A percentile compares a stretch with the other conserved stretches of the same genome.
These are phyloP conservation scores for Myrica gale DNA, from an alignment of 306 rosid species.

Conservation along the genomic window DNA sequence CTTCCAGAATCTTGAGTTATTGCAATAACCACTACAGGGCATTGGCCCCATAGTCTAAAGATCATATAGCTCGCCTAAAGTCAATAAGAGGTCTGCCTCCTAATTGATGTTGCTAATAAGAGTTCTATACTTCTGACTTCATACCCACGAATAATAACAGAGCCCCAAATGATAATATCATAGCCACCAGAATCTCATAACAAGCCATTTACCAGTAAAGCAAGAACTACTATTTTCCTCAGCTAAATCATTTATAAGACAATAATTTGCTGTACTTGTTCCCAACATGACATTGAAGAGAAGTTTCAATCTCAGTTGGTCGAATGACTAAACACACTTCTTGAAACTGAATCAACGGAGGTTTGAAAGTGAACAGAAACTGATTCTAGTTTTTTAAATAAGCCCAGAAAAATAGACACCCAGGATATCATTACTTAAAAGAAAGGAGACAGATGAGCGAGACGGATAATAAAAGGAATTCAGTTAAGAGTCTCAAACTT, in stretches of 20 bases:
- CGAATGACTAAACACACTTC: slow-evolving; percentile 2
- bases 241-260: neutral
- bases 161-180: neutral
- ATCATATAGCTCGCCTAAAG: slow-evolving; percentile 1
- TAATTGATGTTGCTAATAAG: neutral
- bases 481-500: too few relatives aligned
- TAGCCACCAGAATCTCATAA: slow-evolving; percentile 5
- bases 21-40: neutral
- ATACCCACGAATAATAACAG: neutral
- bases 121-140: neutral
- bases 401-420: neutral
- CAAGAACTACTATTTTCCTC: neutral
- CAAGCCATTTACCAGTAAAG: neutral
- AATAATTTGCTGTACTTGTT: neutral
- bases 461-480: neutral
- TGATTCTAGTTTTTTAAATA: neutral
- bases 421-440: neutral
- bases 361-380: slow-evolving; percentile 1
- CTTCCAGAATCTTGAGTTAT: neutral
- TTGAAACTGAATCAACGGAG: neutral
- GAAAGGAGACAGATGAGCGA: neutral
- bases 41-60: neutral
- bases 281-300: neutral
- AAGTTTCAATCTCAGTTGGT: neutral
- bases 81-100: too few relatives aligned